These are phyloP conservation scores for Aquanectria penicillioides DNA, from an alignment of 2,329 filamentous ascomycete genomes.

Conservation along the genomic window DNA sequence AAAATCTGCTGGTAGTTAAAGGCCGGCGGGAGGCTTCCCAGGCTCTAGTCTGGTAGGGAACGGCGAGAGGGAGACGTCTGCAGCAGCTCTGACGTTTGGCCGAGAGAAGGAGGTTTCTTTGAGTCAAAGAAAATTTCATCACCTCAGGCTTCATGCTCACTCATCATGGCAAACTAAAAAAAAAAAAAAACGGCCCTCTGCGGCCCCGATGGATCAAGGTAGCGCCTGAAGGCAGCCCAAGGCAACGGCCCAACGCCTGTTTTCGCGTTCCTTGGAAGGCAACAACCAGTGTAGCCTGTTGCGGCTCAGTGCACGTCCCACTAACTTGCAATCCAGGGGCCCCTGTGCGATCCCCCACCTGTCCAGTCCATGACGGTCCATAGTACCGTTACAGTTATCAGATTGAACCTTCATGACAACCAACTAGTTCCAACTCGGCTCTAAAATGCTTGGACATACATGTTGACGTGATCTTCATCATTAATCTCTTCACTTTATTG, in stretches of 20 bases:
- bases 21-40: slow-evolving; percentile 10
- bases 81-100: slow-evolving; percentile 20
- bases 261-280: slow-evolving; percentile 8
- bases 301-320: slow-evolving; percentile 17
- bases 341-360: not conserved
- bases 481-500: not conserved
- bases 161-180: slow-evolving; percentile 39
- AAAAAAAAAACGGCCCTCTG: slow-evolving; percentile 9
- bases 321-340: not conserved
- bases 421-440: too few species aligned
- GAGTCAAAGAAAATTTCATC: slow-evolving; percentile 42
- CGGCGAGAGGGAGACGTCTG: not conserved
- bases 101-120: slow-evolving; percentile 31
- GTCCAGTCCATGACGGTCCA: too few species aligned
- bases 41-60: not conserved
- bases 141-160: slow-evolving; percentile 34
- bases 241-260: slow-evolving; percentile 5
- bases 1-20: slow-evolving; percentile 3
- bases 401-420: not conserved
- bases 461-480: slow-evolving; percentile 1
- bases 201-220: slow-evolving; percentile 29
- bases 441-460: too few species aligned
- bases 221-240: slow-evolving; percentile 37
- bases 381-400: not conserved
- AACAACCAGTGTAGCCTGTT: slow-evolving; percentile 1